Evolutionary conservation across 164 flowering plant species (phyloP), one percentile per base, ranked within the genome.

Genomic region (Nymphaea colorata): DNA sequence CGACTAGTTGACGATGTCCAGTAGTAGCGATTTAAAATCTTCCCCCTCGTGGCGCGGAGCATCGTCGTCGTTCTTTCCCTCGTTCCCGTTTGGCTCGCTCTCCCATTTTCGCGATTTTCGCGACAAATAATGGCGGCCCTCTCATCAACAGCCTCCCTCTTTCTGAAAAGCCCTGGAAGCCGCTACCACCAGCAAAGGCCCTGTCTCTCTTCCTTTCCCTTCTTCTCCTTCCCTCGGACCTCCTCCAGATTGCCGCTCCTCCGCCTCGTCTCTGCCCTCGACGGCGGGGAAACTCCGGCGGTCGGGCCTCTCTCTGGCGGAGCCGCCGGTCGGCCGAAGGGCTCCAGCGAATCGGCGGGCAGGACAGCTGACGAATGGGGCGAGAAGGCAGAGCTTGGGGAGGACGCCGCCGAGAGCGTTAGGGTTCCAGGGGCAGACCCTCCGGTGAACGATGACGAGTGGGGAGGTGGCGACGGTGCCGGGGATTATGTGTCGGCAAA

Each of bases 391-490:
- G 84, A 76, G 44, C 78, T 85, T 2, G 87, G 80, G 18, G 76
- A 79, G 15, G 87, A 78, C 16, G 66, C 5, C 15, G 72, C 74
- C 10, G 64, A 61, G 25, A 45, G 62, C 43, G 64, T 85, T 14
- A 79, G 69, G 62, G 47, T 80, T 41, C 18, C 89, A 2, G 86
- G 71, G 7, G 60, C 87, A 12, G 98, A 93, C 74, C 91, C 96
- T 18, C 80, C 86, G 4, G 75, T 12, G 70, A 73, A 80, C 47
- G 97, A 86, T 64, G 97, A 91, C 69, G 97, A 94, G 77, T 91
- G 96, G 98, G 93, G 86, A 5, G 62, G 60, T 6, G 72, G 57
- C 42, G 75, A 42, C 69, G 41, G 66, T 69, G 70, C 42, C 71
- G 44, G 61, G 65, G 71, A n/a, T 2, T 36, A 61, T n/a, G 25